Evolutionary conservation across 345 rosid genomes (phyloP), one percentile per base, ranked within the genome.

Genomic region (Viola odorata): DNA sequence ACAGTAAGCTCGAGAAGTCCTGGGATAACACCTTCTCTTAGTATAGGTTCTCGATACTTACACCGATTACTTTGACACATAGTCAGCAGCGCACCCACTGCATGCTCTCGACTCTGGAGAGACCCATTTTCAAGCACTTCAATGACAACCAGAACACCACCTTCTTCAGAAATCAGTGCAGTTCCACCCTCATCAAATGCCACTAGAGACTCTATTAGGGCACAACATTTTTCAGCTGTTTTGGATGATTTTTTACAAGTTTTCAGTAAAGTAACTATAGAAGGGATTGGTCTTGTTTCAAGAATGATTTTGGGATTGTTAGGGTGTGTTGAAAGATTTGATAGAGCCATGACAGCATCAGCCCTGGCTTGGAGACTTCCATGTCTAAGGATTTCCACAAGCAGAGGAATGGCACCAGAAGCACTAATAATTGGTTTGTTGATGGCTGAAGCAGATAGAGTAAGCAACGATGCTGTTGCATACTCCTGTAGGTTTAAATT

Each of bases 1-100:
- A 94, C 97, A 6, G 97, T 94, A 5, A 94, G 91, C 81, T 94
- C 97, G 1, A 94, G 97, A 37, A 94, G 77, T 57, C 99, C 99
- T 0, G 99, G 99, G 61, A 94, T 94, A 10, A 88, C 99, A 55
- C 99, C 99, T 82, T 94, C 99, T 81, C 70, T 69, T 12, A 94
- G 91, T 61, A 94, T 94, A 3, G 89, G 97, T 75, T 88, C 91
- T 72, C 97, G 77, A 63, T 83, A 94, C 81, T 75, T 90, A 81
- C 88, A 79, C 23, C 99, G 78, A 55, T 94, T 91, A 12, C 89
- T 86, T 77, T 94, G 83, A 63, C 99, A 94, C 80, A 88, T 62
- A 3, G 81, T 79, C 49, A 94, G 73, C 15, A 94, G 80, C 5
- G 87, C 81, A 53, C 97, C 96, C 12, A 90, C 95, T 0, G 92